Conservation (phyloP, 495 filamentous ascomycete species). For the Annulohypoxylon nitens region DNA sequence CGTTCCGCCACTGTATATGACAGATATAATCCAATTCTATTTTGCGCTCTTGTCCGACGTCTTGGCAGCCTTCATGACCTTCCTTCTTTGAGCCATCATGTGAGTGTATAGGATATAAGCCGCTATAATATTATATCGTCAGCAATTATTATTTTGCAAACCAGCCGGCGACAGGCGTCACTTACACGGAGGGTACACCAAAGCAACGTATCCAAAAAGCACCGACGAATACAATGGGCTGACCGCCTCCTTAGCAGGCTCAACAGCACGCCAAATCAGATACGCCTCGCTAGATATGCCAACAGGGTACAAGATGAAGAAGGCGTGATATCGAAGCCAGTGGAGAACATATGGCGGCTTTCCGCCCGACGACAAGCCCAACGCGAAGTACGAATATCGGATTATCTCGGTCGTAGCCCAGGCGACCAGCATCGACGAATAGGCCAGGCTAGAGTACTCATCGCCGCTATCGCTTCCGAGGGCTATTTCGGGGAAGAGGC, state of each 20-base stretch:
- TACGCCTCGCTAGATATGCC: constrained; percentile 88
- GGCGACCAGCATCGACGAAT: constrained; percentile 79
- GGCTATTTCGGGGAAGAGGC: constrained; percentile 72
- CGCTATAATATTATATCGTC: constrained; percentile 61
- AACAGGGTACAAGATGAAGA: constrained; percentile 91
- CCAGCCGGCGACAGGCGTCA: constrained; percentile 16
- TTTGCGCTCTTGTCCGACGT: constrained; percentile 52
- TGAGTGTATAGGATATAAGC: constrained; percentile 90
- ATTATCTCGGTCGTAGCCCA: constrained; percentile 91
- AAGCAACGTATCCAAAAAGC: constrained; percentile 65
- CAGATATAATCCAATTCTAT: not conserved
- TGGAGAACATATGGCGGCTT: constrained; percentile 71
- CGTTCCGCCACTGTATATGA: not conserved
- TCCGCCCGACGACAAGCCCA: constrained; percentile 69
- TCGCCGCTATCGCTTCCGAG: constrained; percentile 40
- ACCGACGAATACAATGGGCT: constrained; percentile 63
- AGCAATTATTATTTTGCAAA: not conserved
- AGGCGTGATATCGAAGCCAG: constrained; percentile 94
- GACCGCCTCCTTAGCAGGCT: constrained; percentile 63
- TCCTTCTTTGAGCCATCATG: constrained; percentile 91
- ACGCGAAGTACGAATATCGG: constrained; percentile 88
- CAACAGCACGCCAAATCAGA: constrained; percentile 79
- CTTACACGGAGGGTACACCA: constrained; percentile 86
- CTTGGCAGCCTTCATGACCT: constrained; percentile 73
- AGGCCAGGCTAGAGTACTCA: constrained; percentile 55